Percentiles rank a stretch among this genome's conserved stretches.
Conservation (phyloP, 495 filamentous ascomycete species). For the Tuber indicum region DNA sequence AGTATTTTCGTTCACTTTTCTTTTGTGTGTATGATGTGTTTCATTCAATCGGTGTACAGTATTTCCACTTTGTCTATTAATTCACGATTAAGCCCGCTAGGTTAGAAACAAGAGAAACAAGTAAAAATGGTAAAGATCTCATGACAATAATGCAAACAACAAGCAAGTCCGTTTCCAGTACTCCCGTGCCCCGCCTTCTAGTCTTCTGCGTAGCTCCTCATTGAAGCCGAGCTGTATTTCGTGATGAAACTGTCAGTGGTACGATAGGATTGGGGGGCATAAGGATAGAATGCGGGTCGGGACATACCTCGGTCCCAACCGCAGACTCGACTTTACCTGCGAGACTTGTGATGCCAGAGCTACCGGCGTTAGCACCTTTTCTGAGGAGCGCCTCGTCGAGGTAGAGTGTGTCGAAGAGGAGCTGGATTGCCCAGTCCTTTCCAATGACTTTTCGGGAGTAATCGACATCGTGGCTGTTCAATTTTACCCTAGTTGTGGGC, state of each 20-base stretch:
- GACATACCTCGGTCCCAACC: conserved; percentile 28
- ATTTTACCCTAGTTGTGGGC: neutral
- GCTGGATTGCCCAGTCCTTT: conserved; percentile 60
- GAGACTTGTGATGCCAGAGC: conserved; percentile 32
- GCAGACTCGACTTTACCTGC: conserved; percentile 32
- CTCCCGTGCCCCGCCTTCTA: conserved; percentile 51
- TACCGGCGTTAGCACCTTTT: conserved; percentile 25
- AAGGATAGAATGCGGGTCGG: neutral
- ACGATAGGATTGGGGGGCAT: neutral
- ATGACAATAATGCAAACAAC: conserved; percentile 57
- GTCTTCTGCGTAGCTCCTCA: conserved; percentile 47
- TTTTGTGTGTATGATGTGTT: neutral
- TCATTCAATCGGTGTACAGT: neutral
- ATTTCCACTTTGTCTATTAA: conserved; percentile 5
- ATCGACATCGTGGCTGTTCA: conserved; percentile 18
- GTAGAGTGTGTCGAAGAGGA: conserved; percentile 70
- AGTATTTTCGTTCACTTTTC: neutral
- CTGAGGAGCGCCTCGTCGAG: conserved; percentile 50
- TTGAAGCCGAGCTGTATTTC: conserved; percentile 29
- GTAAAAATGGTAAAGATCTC: neutral
- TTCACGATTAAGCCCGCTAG: neutral
- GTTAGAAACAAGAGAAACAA: neutral
- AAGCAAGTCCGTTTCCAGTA: conserved; percentile 76
- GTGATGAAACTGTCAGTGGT: neutral
- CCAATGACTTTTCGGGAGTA: conserved; percentile 40